These are phyloP conservation scores for Cicer bijugum DNA, from an alignment of 306 rosid genomes.

Conservation along the genomic window DNA sequence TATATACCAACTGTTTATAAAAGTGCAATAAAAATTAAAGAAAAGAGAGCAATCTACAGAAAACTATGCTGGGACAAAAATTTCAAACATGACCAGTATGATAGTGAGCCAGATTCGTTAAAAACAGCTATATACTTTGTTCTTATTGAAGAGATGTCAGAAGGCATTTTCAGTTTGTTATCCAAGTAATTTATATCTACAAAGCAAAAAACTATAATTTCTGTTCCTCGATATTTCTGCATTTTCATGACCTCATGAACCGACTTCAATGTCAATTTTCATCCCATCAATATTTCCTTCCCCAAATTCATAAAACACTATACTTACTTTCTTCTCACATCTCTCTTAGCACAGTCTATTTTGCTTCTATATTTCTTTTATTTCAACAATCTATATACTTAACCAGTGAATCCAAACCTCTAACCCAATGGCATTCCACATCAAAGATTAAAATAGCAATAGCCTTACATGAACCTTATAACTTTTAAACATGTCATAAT, in stretches of 20 bases:
- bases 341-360: not conserved
- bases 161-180: not conserved
- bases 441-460: not conserved
- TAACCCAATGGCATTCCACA: slow-evolving; percentile 1
- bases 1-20: not conserved
- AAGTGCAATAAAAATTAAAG: not conserved
- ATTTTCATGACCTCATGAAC: not conserved
- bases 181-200: not conserved
- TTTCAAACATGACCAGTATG: not conserved
- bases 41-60: slow-evolving; percentile 1
- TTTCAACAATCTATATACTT: not conserved
- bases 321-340: not conserved
- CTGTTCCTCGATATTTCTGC: not conserved
- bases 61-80: not conserved
- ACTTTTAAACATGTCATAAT: not conserved
- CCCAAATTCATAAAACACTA: not conserved
- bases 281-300: slow-evolving; percentile 24
- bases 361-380: slow-evolving; percentile 11
- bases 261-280: not conserved
- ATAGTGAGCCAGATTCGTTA: not conserved
- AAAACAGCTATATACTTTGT: not conserved
- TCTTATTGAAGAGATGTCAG: not conserved
- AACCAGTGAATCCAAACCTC: not conserved
- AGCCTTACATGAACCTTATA: not conserved
- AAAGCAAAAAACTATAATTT: not conserved